Percentiles rank a stretch among this genome's conserved stretches.
phyloP scores from a whole-genome alignment of 352 stramenopile species.

The Aphanomyces stellatus region DNA sequence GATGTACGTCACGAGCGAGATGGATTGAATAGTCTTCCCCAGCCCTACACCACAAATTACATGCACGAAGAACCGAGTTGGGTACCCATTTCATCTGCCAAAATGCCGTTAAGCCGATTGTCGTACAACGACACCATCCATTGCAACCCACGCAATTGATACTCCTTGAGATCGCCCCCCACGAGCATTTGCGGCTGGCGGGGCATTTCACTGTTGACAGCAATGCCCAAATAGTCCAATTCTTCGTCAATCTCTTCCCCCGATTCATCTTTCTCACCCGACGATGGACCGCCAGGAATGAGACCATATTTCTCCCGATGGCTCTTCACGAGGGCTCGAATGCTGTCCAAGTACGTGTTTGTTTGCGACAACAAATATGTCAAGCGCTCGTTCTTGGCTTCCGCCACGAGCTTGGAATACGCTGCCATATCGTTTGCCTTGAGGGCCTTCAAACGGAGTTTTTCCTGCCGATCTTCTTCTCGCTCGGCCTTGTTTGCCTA shows the following conservation, averaged over 20 bases:
- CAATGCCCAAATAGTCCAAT: slow-evolving; percentile 77
- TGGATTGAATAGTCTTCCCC: slow-evolving; percentile 83
- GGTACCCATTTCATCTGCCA: slow-evolving; percentile 94
- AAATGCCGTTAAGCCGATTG: slow-evolving; percentile 97
- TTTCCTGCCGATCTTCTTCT: slow-evolving; percentile 82
- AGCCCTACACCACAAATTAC: slow-evolving; percentile 21
- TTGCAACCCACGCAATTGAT: slow-evolving; percentile 98
- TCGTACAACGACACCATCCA: slow-evolving; percentile 99
- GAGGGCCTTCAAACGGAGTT: slow-evolving; percentile 80
- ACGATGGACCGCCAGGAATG: slow-evolving; percentile 19
- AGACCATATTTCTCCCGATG: slow-evolving; percentile 79
- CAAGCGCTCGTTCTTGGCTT: slow-evolving; percentile 96
- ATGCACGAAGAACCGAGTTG: neutral
- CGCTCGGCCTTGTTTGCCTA: slow-evolving; percentile 61
- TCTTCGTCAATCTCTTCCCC: slow-evolving; percentile 56
- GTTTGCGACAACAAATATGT: slow-evolving; percentile 95
- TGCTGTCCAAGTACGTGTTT: slow-evolving; percentile 94
- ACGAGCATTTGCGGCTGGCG: slow-evolving; percentile 94
- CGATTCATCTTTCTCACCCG: slow-evolving; percentile 2
- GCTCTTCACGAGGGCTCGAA: slow-evolving; percentile 87
- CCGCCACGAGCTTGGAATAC: slow-evolving; percentile 94
- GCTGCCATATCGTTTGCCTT: slow-evolving; percentile 97
- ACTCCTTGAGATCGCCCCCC: slow-evolving; percentile 94
- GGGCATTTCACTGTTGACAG: slow-evolving; percentile 72
- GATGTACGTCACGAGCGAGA: slow-evolving; percentile 77